Base-by-base conservation (phyloP, 495 filamentous ascomycete genomes). In the Clavariopsis aquatica region DNA sequence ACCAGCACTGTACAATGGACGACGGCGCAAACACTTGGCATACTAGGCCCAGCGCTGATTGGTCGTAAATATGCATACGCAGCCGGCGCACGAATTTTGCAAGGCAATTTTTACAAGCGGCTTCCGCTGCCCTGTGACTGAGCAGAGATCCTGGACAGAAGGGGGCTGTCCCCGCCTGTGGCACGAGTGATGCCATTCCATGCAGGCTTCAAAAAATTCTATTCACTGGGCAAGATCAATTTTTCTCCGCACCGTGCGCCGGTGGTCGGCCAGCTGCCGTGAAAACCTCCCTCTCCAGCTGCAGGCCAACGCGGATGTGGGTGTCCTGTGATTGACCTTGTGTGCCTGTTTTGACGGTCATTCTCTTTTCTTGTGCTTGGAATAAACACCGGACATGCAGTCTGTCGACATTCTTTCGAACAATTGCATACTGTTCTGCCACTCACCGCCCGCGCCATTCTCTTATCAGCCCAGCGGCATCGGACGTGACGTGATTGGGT, bases 401-500 rank as follows among this genome's bases (percentile, higher is more conserved):
- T 43, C 38, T 43, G 3, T 58, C 3, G 27, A 17, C 27, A 19
- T 38, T 43, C 28, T 47, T 26, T 58, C 19, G 1, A 22, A 12
- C 19, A 26, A 19, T 41, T 13, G 26, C n/a, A 19, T 20, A n/a
- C 3, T 52, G 49, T 41, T 61, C 41, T 29, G 41, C 24, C 56
- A 20, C 56, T 47, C 43, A 47, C 20, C 59, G 20, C 20, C 28
- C 17, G 20, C n/a, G 6, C 31, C 31, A 34, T 34, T 12, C 31
- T 12, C 12, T 52, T 29, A 62, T 20, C 49, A 34, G 7, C 29
- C 45, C 55, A n/a, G 59, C 59, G 49, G 60, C 49, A 66, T 66
- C 63, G 63, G 57, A 24, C 20, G 56, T 49, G 34, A 46, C 22
- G 22, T 66, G 55, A 66, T 66, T 66, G 63, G 63, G 28, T 43